A percentile compares a stretch with the other conserved stretches of the same genome.
Evolutionary conservation across 495 filamentous ascomycete species (phyloP).

Genomic region (Talaromyces trachyspermus): DNA sequence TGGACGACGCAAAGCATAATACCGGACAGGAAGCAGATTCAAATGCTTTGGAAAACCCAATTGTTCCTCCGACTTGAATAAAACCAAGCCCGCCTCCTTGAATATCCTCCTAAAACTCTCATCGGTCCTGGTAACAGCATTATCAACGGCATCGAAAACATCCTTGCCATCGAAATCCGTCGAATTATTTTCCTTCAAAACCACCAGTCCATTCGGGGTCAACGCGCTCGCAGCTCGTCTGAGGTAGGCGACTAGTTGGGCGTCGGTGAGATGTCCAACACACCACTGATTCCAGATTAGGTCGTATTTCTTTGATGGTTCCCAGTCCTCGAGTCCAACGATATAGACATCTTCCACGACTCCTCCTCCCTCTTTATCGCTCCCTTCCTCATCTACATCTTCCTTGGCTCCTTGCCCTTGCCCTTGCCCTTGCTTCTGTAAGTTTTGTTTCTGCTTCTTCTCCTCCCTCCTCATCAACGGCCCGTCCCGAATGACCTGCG

Average conservation of each 20-base stretch:
- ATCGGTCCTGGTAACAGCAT: conserved; percentile 72
- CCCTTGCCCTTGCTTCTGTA: too few relatives aligned
- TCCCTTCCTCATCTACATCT: not conserved
- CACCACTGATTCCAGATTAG: conserved; percentile 82
- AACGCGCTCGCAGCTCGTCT: conserved; percentile 51
- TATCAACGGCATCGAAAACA: conserved; percentile 71
- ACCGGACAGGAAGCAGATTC: conserved; percentile 59
- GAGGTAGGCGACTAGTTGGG: conserved; percentile 62
- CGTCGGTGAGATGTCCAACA: conserved; percentile 81
- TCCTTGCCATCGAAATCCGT: conserved; percentile 49
- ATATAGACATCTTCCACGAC: conserved; percentile 60
- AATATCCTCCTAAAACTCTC: conserved; percentile 64
- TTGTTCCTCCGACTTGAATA: conserved; percentile 69
- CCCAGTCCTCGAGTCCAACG: conserved; percentile 69
- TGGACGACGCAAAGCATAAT: conserved; percentile 52
- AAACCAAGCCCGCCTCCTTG: conserved; percentile 53
- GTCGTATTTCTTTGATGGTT: conserved; percentile 49
- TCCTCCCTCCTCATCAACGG: conserved; percentile 24
- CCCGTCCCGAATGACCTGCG: conserved; percentile 24
- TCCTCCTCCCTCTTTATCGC: not conserved
- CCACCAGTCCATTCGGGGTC: conserved; percentile 46
- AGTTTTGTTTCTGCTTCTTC: too few relatives aligned
- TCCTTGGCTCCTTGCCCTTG: conserved; percentile 2
- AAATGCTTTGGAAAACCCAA: conserved; percentile 60
- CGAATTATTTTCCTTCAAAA: conserved; percentile 84